Base-by-base conservation (phyloP, 805 yeast genomes). In the Sugiyamaella chiloensis region DNA sequence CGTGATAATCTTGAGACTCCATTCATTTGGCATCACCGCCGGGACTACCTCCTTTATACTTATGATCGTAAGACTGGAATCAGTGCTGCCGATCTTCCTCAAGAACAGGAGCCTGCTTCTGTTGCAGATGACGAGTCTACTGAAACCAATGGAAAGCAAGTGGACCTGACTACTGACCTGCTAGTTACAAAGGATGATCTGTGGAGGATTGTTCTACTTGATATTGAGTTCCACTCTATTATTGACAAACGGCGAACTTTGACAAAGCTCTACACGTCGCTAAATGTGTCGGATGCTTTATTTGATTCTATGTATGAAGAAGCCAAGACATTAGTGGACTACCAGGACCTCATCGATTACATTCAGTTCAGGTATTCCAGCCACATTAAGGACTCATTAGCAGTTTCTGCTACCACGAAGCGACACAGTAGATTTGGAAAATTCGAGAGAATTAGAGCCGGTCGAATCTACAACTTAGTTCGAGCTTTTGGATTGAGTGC, bases 21-120 rank as follows among this genome's bases (percentile, higher is more conserved):
- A 8, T 87, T 89, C 59, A 89, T 93, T 52, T 89, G 96, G 86
- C 85, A 89, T 21, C 96, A 89, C 62, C 85, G 98, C 64, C 86
- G 95, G 67, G 98, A 93, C 66, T 88, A 86, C 62, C 72, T 88
- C 16, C 69, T 86, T 51, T 73, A 73, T 57, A 76, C 87, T 7
- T 74, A 74, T 35, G 78, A 78, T 31, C 63, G 30, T 11, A 36
- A 64, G 12, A n/a, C 24, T 11, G 44, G 44, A 12, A 39, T 20
- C 2, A 12, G 16, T 4, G 52, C 24, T 62, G 65, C 4, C 45
- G 55, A 4, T 45, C 55, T 14, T 53, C 14, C 21, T n/a, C 37
- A 34, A 16, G 37, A 34, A 12, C 7, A 26, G 29, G 34, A 5
- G 12, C 42, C 42, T 12, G 31, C 32, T 4, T 31, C 24, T 8